Conservation (phyloP, 192 early-diverging fungal species). For the Rhizophagus clarus region DNA sequence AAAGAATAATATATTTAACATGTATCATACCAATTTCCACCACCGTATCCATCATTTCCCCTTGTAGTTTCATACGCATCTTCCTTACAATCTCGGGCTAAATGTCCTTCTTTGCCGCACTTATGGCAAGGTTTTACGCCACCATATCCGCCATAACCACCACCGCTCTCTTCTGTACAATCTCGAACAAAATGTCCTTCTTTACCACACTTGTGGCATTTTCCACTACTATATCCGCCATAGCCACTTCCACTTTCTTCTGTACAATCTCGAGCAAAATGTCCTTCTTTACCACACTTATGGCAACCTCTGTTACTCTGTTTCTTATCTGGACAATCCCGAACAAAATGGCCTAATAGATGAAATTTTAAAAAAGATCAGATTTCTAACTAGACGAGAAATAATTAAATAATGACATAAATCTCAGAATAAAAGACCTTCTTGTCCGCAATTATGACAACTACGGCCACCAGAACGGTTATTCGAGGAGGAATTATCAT, state of each 20-base stretch:
- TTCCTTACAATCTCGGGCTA: background rate
- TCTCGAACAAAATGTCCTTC: conserved; percentile 3
- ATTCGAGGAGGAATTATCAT: background rate
- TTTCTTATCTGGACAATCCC: background rate
- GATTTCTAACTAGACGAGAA: background rate
- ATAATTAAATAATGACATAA: background rate
- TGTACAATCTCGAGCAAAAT: background rate
- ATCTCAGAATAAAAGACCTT: background rate
- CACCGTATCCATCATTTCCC: background rate
- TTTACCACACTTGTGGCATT: background rate
- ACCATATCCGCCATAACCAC: too few relatives aligned
- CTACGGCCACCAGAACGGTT: background rate
- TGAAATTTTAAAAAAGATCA: background rate
- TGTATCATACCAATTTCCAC: background rate
- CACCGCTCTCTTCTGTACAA: background rate
- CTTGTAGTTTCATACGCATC: background rate
- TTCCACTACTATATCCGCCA: background rate
- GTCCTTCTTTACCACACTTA: background rate
- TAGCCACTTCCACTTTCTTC: background rate
- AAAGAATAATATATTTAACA: too few relatives aligned
- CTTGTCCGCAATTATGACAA: background rate
- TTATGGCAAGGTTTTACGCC: background rate
- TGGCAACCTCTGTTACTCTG: background rate
- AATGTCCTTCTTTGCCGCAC: background rate
- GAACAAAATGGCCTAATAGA: background rate